Percentiles rank a stretch among this genome's conserved stretches.
These are phyloP conservation scores for Chalciporus sphaerocephalus DNA, from an alignment of 768 basidiomycete species.

Conservation along the genomic window DNA sequence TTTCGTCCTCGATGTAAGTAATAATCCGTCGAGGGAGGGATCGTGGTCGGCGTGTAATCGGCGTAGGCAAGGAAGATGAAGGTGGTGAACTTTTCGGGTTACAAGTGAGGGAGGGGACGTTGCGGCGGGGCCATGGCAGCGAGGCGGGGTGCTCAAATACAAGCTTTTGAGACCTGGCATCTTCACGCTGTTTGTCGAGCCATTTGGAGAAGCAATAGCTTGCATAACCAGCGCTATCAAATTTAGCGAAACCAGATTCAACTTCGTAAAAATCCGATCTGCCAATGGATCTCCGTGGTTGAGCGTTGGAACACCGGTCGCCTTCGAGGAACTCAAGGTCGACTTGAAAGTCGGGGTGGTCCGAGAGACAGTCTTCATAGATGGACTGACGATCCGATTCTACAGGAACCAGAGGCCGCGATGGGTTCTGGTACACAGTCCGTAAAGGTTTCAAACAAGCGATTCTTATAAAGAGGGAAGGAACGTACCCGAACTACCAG, in stretches of 20 bases:
- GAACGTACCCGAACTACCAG: conserved; percentile 24
- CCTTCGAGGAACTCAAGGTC: conserved; percentile 20
- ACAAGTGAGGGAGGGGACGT: conserved; percentile 2
- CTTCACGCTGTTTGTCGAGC: conserved; percentile 27
- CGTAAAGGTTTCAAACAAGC: conserved; percentile 9
- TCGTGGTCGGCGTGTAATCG: conserved; percentile 2
- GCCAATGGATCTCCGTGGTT: conserved; percentile 4
- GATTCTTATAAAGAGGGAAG: neutral
- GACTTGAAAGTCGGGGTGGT: conserved; percentile 13
- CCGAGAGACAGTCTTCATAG: conserved; percentile 29
- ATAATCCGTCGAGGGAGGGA: conserved; percentile 15
- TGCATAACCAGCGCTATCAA: conserved; percentile 26
- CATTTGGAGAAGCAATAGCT: conserved; percentile 24
- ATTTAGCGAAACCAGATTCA: conserved; percentile 24
- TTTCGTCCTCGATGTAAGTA: conserved; percentile 22
- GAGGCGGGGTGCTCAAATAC: conserved; percentile 20
- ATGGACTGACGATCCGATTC: conserved; percentile 20
- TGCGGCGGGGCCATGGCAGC: conserved; percentile 17
- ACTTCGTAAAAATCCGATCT: conserved; percentile 28
- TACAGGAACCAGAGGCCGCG: neutral
- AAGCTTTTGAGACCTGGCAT: conserved; percentile 13
- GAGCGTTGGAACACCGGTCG: conserved; percentile 7
- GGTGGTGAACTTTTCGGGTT: neutral
- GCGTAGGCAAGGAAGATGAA: neutral
- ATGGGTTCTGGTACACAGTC: conserved; percentile 1